phyloP scores from a whole-genome alignment of 176 grass and related monocot species.

The Oryza longistaminata region DNA sequence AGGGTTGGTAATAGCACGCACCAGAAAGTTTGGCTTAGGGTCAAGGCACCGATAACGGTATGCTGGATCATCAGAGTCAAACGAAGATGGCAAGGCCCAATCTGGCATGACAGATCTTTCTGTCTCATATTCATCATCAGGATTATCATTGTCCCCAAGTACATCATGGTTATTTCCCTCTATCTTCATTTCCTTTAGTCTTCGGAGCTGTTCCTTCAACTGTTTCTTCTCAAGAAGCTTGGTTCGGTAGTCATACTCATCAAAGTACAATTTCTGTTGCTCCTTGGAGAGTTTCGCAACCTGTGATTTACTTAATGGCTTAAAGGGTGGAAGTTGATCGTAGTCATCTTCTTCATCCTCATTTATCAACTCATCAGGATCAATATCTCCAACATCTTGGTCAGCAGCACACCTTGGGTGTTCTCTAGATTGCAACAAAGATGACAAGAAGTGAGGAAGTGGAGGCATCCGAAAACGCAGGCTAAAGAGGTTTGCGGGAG shows the following conservation, averaged over 20 bases:
- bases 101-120: constrained; percentile 62
- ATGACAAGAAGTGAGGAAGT: constrained; percentile 76
- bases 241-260: constrained; percentile 80
- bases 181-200: constrained; percentile 60
- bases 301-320: constrained; percentile 79
- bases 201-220: constrained; percentile 63
- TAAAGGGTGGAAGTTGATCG: constrained; percentile 82
- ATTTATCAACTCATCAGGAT: constrained; percentile 56
- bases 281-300: constrained; percentile 82
- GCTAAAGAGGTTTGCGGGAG: constrained; percentile 54
- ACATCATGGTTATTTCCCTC: constrained; percentile 27
- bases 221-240: constrained; percentile 90
- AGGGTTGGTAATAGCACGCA: constrained; percentile 61
- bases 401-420: constrained; percentile 56
- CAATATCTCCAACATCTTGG: constrained; percentile 45
- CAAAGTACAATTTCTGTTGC: constrained; percentile 76
- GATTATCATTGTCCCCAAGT: constrained; percentile 38
- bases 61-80: constrained; percentile 78
- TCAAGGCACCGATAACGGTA: constrained; percentile 71
- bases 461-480: constrained; percentile 47
- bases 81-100: constrained; percentile 81
- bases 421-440: constrained; percentile 72
- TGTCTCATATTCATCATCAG: constrained; percentile 46
- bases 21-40: constrained; percentile 57
- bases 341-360: constrained; percentile 65